Base-by-base conservation (phyloP, 768 basidiomycete species). In the Hericium erinaceus region DNA sequence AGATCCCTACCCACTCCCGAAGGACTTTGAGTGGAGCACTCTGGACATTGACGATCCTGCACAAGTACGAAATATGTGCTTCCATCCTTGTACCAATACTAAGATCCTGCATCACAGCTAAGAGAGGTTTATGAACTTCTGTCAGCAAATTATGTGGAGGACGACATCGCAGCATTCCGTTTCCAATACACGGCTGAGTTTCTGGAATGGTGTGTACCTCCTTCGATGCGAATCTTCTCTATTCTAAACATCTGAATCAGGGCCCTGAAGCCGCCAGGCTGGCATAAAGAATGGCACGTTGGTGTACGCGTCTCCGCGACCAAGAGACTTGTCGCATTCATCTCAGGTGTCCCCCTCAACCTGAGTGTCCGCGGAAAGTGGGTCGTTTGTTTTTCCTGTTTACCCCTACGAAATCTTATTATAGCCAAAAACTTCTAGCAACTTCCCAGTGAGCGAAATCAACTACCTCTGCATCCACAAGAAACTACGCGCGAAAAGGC, bases 401-500 rank as follows among this genome's bases (percentile, higher is more conserved):
- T 55, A 33, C 5, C 48, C 37, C 24, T 57, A 41, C 9, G 9
- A 18, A 38, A 53, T 13, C 49, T 44, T 39, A 54, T 18, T 48
- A 22, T 49, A 63, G 51, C 63, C 41, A 18, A 26, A 26, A 26
- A 20, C 49, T 13, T n/a, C 39, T 59, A 94, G 90, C 49, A 72
- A 76, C 5, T 78, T 98, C 66, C 74, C 71, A 28, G 82, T 84
- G 44, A 85, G 85, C 68, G 97, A 98, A 72, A 95, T 99, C 75
- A 99, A 98, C 71, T 98, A 91, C 72, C 86, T 99, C 52, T 95
- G 93, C 65, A 85, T 98, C 1, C 95, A 97, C 80, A 99, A 99
- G 76, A 98, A 97, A 71, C 75, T 98, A 39, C 87, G 97, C 16
- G 90, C 92, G 0, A 98, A 98, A 69, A 88, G 97, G 41, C 76